These are phyloP conservation scores for Trametes gibbosa DNA, from an alignment of 768 basidiomycete species.

Conservation along the genomic window DNA sequence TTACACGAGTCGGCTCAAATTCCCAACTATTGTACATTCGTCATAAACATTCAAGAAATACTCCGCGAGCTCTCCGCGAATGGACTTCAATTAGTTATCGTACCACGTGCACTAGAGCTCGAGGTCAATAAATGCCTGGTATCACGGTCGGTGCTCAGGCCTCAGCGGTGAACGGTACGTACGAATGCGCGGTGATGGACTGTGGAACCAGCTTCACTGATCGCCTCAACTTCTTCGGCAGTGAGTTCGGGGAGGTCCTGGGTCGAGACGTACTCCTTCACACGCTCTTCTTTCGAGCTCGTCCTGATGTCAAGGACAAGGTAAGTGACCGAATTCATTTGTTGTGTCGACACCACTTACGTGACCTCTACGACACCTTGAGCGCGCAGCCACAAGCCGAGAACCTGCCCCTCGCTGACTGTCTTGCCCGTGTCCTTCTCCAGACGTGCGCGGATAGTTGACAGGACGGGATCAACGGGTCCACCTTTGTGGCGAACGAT, in stretches of 20 bases:
- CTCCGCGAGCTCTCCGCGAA: not conserved
- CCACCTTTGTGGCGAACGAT: constrained; percentile 33
- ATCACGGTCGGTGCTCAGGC: too few relatives aligned
- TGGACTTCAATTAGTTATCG: not conserved
- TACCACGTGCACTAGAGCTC: not conserved
- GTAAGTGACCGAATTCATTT: not conserved
- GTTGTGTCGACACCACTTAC: constrained; percentile 21
- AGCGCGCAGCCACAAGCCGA: constrained; percentile 31
- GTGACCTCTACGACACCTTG: constrained; percentile 33
- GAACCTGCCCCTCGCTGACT: constrained; percentile 29
- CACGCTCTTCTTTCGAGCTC: constrained; percentile 39
- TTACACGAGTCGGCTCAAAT: too few relatives aligned
- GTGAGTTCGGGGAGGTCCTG: constrained; percentile 38
- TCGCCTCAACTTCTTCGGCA: constrained; percentile 26
- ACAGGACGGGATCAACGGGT: constrained; percentile 38
- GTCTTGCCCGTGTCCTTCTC: constrained; percentile 24
- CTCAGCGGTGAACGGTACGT: constrained; percentile 7
- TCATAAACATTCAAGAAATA: not conserved
- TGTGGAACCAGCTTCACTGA: constrained; percentile 30
- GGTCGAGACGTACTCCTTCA: constrained; percentile 47
- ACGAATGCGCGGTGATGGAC: constrained; percentile 31
- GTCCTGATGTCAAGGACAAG: constrained; percentile 30
- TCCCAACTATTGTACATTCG: not conserved
- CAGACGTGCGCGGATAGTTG: constrained; percentile 29
- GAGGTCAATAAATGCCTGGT: not conserved